A percentile compares a stretch with the other conserved stretches of the same genome.
phyloP scores from a whole-genome alignment of 306 rosid genomes.

The Cucurbita ficifolia region DNA sequence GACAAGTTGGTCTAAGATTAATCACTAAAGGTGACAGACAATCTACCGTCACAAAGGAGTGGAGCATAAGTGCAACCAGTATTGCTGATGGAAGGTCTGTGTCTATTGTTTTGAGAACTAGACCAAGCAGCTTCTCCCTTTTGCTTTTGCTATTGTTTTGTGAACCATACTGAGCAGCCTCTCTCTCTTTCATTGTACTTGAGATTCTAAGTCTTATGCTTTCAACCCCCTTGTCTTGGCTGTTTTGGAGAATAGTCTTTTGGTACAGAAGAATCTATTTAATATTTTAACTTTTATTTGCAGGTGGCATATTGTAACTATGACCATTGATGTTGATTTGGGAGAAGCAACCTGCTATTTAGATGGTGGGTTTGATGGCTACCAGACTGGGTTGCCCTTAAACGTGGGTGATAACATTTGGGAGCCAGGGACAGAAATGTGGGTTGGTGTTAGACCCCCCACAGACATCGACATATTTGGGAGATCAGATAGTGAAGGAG shows the following conservation, averaged over 20 bases:
- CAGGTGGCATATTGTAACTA: slow-evolving; percentile 98
- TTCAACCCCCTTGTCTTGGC: neutral
- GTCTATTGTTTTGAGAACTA: slow-evolving; percentile 4
- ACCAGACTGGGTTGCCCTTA: slow-evolving; percentile 79
- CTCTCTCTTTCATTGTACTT: neutral
- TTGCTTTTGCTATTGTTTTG: slow-evolving; percentile 6
- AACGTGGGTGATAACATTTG: slow-evolving; percentile 60
- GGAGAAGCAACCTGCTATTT: slow-evolving; percentile 93
- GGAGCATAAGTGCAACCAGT: slow-evolving; percentile 87
- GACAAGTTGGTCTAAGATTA: slow-evolving; percentile 96
- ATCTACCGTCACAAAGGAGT: slow-evolving; percentile 81
- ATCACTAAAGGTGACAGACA: slow-evolving; percentile 96
- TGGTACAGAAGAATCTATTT: neutral
- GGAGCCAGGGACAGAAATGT: slow-evolving; percentile 87
- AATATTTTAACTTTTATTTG: slow-evolving; percentile 9
- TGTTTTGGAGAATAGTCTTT: neutral
- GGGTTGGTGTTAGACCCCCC: slow-evolving; percentile 96
- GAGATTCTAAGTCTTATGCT: neutral
- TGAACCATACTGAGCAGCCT: neutral
- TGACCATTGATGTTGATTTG: slow-evolving; percentile 86
- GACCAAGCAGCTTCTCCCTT: neutral
- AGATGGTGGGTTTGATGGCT: slow-evolving; percentile 96
- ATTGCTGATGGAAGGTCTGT: slow-evolving; percentile 96
- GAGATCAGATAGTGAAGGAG: slow-evolving; percentile 98
- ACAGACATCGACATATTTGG: slow-evolving; percentile 93